phyloP scores from a whole-genome alignment of 2,329 filamentous ascomycete genomes.

The Diaporthe citriasiana region DNA sequence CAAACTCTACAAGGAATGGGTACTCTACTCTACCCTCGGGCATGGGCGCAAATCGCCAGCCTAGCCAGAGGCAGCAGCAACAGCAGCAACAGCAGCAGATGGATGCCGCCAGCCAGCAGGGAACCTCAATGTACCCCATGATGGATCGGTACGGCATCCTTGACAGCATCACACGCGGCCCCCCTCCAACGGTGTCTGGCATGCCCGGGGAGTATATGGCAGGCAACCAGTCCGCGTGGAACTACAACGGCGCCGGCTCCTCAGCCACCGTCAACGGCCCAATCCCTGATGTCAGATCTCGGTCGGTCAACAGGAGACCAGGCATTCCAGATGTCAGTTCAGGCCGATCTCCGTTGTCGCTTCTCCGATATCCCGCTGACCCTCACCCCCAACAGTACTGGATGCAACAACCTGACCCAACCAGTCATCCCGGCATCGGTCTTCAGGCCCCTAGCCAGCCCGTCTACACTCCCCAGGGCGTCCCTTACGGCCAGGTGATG shows the following conservation, averaged over 20 bases:
- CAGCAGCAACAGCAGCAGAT: conserved; percentile 45
- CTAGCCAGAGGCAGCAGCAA: conserved; percentile 47
- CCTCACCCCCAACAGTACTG: conserved; percentile 58
- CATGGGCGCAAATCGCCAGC: conserved; percentile 45
- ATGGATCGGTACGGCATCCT: conserved; percentile 50
- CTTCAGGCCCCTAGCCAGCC: conserved; percentile 53
- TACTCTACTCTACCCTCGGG: conserved; percentile 48
- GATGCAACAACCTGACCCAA: conserved; percentile 60
- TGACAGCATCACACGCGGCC: conserved; percentile 48
- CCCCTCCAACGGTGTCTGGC: conserved; percentile 45
- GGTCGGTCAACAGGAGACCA: conserved; percentile 76
- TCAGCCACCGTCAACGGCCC: conserved; percentile 64
- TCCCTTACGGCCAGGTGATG: conserved; percentile 59
- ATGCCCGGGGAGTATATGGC: conserved; percentile 46
- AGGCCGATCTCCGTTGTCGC: conserved; percentile 43
- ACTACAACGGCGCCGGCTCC: conserved; percentile 47
- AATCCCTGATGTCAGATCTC: conserved; percentile 74
- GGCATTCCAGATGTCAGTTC: conserved; percentile 55
- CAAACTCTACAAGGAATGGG: conserved; percentile 47
- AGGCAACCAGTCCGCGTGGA: conserved; percentile 48
- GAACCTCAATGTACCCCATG: conserved; percentile 45
- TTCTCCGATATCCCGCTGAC: conserved; percentile 39
- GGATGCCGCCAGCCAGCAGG: conserved; percentile 46
- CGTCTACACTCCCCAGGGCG: conserved; percentile 45
- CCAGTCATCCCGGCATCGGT: conserved; percentile 50